Percentiles rank a stretch among this genome's conserved stretches.
Evolutionary conservation across 2,329 filamentous ascomycete genomes (phyloP).

Genomic region (Endothia cerciana): DNA sequence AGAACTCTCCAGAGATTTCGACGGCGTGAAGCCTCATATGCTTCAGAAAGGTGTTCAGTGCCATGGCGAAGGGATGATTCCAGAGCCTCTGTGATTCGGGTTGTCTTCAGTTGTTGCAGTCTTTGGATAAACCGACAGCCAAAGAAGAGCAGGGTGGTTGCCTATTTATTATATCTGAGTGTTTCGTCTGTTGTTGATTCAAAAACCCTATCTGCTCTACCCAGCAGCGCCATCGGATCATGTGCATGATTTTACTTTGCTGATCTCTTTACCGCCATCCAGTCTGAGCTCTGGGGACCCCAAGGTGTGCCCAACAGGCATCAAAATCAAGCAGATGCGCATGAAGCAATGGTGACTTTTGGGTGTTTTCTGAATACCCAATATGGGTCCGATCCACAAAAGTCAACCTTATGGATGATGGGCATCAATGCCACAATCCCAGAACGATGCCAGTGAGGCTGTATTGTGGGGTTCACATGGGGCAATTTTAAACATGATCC

Average conservation of each 20-base stretch:
- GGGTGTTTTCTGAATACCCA: neutral
- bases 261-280: slow-evolving; percentile 8
- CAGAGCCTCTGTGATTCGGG: neutral
- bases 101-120: neutral
- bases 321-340: neutral
- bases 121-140: neutral
- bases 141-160: neutral
- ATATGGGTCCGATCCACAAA: neutral
- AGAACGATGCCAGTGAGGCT: slow-evolving; percentile 16
- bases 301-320: neutral
- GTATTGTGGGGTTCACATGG: slow-evolving; percentile 15
- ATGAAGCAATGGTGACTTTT: slow-evolving; percentile 2
- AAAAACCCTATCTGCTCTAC: neutral
- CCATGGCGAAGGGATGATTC: slow-evolving; percentile 7
- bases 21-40: slow-evolving; percentile 24
- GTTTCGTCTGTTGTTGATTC: too few relatives aligned
- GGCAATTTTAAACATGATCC: neutral
- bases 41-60: slow-evolving; percentile 13
- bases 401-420: slow-evolving; percentile 3
- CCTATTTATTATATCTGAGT: neutral
- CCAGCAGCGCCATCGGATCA: neutral
- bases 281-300: neutral
- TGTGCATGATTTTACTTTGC: neutral
- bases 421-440: slow-evolving; percentile 16
- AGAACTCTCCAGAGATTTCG: slow-evolving; percentile 26